Evolutionary conservation across 805 yeast genomes (phyloP).

Genomic region (Maudiozyma bulderi): DNA sequence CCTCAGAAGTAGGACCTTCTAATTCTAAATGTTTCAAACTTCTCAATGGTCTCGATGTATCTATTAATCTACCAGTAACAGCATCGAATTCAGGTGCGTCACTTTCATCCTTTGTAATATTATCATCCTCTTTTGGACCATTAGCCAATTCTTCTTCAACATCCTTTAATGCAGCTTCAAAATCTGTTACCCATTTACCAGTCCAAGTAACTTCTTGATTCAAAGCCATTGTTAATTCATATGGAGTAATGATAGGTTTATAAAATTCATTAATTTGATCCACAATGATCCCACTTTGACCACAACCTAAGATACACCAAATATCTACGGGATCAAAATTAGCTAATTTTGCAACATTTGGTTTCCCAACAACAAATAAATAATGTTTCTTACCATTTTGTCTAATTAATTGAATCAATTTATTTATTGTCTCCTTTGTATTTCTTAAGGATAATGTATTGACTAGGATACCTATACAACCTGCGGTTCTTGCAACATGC

Average conservation of each 20-base stretch:
- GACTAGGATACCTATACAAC: conserved; percentile 83
- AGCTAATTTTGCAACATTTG: conserved; percentile 93
- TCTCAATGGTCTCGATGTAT: conserved; percentile 68
- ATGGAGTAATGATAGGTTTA: conserved; percentile 90
- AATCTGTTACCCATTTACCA: conserved; percentile 86
- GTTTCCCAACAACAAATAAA: conserved; percentile 93
- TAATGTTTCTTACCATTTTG: conserved; percentile 85
- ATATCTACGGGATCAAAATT: conserved; percentile 89
- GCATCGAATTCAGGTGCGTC: conserved; percentile 75
- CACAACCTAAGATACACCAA: conserved; percentile 94
- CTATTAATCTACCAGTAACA: conserved; percentile 69
- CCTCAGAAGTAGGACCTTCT: conserved; percentile 31
- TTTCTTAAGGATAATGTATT: conserved; percentile 79
- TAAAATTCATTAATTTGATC: conserved; percentile 73
- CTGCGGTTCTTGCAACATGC: conserved; percentile 84
- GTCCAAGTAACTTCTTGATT: conserved; percentile 76
- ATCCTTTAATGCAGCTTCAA: conserved; percentile 41
- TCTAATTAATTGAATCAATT: conserved; percentile 50
- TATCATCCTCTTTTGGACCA: conserved; percentile 16
- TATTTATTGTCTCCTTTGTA: conserved; percentile 57
- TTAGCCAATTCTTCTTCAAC: conserved; percentile 27
- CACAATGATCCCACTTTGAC: conserved; percentile 82
- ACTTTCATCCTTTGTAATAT: conserved; percentile 9
- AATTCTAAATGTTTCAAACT: conserved; percentile 55
- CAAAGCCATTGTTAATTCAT: conserved; percentile 76